A percentile compares a stretch with the other conserved stretches of the same genome.
Evolutionary conservation across 2,329 filamentous ascomycete genomes (phyloP).

Genomic region (Malbranchea zuffiana): DNA sequence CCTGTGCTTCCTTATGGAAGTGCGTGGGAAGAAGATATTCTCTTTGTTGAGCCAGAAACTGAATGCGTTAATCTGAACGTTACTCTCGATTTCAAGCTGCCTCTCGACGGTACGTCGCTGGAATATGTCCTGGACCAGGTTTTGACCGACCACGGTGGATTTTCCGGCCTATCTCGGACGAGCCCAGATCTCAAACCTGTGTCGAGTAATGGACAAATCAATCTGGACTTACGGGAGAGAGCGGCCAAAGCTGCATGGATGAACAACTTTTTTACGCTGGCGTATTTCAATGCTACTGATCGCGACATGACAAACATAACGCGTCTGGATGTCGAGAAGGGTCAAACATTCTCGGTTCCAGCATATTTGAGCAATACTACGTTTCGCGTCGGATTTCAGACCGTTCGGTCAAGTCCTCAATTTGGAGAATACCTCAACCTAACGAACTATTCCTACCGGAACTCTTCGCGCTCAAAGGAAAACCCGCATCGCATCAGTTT

Average conservation of each 20-base stretch:
- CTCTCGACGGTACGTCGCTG: conserved; percentile 4
- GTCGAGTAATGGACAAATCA: conserved; percentile 19
- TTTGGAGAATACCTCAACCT: conserved; percentile 10
- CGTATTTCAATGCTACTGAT: conserved; percentile 32
- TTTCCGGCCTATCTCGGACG: conserved; percentile 16
- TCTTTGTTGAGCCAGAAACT: conserved; percentile 39
- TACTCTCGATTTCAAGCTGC: conserved; percentile 33
- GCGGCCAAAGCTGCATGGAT: conserved; percentile 38
- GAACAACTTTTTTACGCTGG: conserved; percentile 32
- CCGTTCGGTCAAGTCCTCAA: conserved; percentile 3
- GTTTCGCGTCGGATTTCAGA: conserved; percentile 7
- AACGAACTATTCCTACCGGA: not conserved
- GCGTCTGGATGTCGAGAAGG: conserved; percentile 6
- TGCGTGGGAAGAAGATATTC: conserved; percentile 38
- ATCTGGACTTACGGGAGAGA: conserved; percentile 29
- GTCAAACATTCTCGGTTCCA: conserved; percentile 5
- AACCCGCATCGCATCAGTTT: conserved; percentile 6
- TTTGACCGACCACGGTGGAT: conserved; percentile 36
- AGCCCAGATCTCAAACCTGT: not conserved
- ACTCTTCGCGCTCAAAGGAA: not conserved
- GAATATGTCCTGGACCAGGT: conserved; percentile 18
- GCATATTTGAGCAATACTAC: conserved; percentile 2
- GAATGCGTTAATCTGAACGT: conserved; percentile 33
- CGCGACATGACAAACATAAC: conserved; percentile 9
- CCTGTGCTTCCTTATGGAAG: conserved; percentile 24